phyloP scores from a whole-genome alignment of 2,329 filamentous ascomycete species.

The Fusarium cyanostomum region DNA sequence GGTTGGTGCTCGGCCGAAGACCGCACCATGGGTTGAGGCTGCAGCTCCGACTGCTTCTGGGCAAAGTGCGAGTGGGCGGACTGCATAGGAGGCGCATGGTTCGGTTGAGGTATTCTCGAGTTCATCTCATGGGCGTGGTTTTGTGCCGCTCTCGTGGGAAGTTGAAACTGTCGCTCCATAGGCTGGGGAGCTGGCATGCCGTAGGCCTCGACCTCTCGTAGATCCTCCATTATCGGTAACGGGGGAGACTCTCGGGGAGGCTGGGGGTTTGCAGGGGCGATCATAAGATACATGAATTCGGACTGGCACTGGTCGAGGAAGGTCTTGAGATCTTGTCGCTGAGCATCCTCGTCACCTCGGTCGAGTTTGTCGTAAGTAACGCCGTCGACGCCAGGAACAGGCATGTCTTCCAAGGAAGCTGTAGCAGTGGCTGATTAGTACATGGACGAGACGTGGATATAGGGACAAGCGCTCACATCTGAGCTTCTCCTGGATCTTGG shows the following conservation, averaged over 20 bases:
- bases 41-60: slow-evolving; percentile 51
- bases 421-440: slow-evolving; percentile 24
- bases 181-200: slow-evolving; percentile 56
- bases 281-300: slow-evolving; percentile 75
- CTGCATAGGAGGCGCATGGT: slow-evolving; percentile 67
- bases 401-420: slow-evolving; percentile 57
- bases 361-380: slow-evolving; percentile 56
- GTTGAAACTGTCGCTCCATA: slow-evolving; percentile 52
- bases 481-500: slow-evolving; percentile 66
- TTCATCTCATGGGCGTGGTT: slow-evolving; percentile 67
- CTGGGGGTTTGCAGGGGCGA: slow-evolving; percentile 71
- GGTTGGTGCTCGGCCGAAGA: slow-evolving; percentile 61
- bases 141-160: slow-evolving; percentile 56
- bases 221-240: slow-evolving; percentile 66
- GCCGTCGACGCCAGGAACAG: slow-evolving; percentile 56
- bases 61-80: slow-evolving; percentile 47
- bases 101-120: slow-evolving; percentile 63
- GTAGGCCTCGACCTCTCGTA: slow-evolving; percentile 64
- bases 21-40: slow-evolving; percentile 62
- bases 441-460: background rate
- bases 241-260: slow-evolving; percentile 71
- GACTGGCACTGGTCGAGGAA: slow-evolving; percentile 73
- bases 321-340: slow-evolving; percentile 64
- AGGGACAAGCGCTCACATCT: slow-evolving; percentile 54
- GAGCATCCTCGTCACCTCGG: slow-evolving; percentile 58